Base-by-base conservation (phyloP, 495 filamentous ascomycete genomes). In the Xeromyces bisporus region DNA sequence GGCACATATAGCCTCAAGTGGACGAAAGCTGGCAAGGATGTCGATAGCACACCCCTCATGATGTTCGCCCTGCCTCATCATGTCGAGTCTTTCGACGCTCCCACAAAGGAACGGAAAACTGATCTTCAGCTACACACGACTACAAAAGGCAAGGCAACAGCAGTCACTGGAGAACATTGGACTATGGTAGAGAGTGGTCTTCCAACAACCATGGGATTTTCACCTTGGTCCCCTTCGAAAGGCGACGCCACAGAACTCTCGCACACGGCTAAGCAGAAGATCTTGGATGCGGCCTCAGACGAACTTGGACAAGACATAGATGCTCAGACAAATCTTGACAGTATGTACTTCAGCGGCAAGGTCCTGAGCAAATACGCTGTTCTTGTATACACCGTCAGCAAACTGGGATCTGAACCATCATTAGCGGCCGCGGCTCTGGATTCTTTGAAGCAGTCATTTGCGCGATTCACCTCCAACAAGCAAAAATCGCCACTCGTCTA, bases 311-410 rank as follows among this genome's bases (percentile, higher is more conserved):
- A 91, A 47, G 66, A 86, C 42, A 77, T 93, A 30, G 46, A 57
- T 14, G 46, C 50, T 3, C 77, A 91, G 46, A 73, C 72, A 3
- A 67, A 89, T 36, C 62, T 84, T 18, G 67, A 91, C 47, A 91
- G 79, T 38, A 91, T 94, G 78, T 97, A 97, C 53, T 97, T 80
- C 47, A 77, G 77, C 39, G 87, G 87, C 39, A 97, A 97, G 69
- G 82, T 76, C 0, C 56, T 94, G 7, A 80, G 77, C 39, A 94
- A 94, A 44, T 92, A 89, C 48, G 86, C 84, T 3, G 60, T 55
- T 10, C 56, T 89, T 13, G 57, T 80, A 24, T 76, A 80, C 48
- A 71, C 73, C 0, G 58, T 80, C 15, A 62, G 75, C 38, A 66
- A 78, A 31, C 53, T 94, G 15, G 59, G 77, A 10, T 57, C 67